Evolutionary conservation across 805 yeast genomes (phyloP).

Genomic region (Candida ponderosae): DNA sequence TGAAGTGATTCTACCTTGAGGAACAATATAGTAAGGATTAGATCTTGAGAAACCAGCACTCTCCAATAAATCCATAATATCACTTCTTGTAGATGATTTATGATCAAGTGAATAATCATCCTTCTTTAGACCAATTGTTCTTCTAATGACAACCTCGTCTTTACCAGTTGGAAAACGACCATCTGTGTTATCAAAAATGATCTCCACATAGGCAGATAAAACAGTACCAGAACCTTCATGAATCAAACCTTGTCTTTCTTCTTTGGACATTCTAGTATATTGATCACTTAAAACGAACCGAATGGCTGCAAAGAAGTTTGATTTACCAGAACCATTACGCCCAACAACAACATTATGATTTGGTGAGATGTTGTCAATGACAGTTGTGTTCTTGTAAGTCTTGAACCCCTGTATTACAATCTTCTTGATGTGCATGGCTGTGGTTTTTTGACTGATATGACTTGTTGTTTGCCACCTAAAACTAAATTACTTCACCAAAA

Average conservation of each 20-base stretch:
- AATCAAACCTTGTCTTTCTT: constrained; percentile 78
- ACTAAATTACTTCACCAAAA: no score
- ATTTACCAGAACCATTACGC: constrained; percentile 93
- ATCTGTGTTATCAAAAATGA: constrained; percentile 76
- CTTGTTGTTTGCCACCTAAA: no score
- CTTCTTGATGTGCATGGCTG: constrained; percentile 31
- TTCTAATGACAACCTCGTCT: constrained; percentile 63
- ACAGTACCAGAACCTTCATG: constrained; percentile 89
- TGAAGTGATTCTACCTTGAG: constrained; percentile 88
- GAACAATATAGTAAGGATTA: constrained; percentile 93
- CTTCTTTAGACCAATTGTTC: constrained; percentile 90
- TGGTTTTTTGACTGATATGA: not conserved
- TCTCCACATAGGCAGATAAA: constrained; percentile 89
- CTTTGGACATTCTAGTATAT: constrained; percentile 73
- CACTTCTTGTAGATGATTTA: constrained; percentile 70
- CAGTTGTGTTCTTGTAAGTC: constrained; percentile 80
- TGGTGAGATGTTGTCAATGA: constrained; percentile 70
- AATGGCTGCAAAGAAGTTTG: constrained; percentile 92
- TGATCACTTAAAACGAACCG: constrained; percentile 89
- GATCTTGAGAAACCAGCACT: constrained; percentile 88
- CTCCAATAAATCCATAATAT: constrained; percentile 74
- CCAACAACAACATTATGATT: constrained; percentile 85
- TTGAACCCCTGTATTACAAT: constrained; percentile 88
- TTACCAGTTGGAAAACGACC: constrained; percentile 50
- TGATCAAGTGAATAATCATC: constrained; percentile 87